These are phyloP conservation scores for Chrysoporthe puriensis DNA, from an alignment of 2,329 filamentous ascomycete genomes.

Conservation along the genomic window DNA sequence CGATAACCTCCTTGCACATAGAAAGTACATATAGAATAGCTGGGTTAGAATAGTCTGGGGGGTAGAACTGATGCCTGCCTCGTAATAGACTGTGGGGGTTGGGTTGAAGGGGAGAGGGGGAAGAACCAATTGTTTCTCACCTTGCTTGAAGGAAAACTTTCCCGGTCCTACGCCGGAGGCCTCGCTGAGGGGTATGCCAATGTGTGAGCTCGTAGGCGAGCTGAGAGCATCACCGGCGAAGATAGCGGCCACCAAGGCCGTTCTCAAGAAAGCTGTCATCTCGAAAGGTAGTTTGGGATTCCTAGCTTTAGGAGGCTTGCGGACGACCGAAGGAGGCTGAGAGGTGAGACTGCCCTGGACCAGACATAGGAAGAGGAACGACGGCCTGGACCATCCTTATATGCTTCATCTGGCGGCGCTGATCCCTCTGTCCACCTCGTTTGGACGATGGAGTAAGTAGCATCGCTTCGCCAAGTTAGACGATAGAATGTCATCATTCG, in stretches of 20 bases:
- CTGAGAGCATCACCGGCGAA: constrained; percentile 21
- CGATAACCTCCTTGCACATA: neutral
- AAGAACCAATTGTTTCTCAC: neutral
- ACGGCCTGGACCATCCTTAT: neutral
- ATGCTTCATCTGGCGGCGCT: neutral
- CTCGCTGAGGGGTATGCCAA: constrained; percentile 19
- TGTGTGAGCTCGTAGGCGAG: constrained; percentile 16
- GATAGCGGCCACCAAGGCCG: constrained; percentile 17
- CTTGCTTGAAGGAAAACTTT: constrained; percentile 25
- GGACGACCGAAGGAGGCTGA: neutral
- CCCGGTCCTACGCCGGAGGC: constrained; percentile 13
- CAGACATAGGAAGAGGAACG: neutral
- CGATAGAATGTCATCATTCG: neutral
- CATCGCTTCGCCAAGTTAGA: neutral
- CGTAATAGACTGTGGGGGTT: neutral
- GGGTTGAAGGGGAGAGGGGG: neutral
- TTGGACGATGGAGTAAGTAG: neutral
- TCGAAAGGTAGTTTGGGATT: neutral
- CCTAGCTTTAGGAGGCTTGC: neutral
- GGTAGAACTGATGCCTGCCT: too few species aligned
- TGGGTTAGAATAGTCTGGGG: neutral
- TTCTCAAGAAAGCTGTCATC: constrained; percentile 18
- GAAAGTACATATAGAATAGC: too few species aligned
- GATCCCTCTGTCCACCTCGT: neutral
- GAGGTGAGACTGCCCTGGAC: neutral